Evolutionary conservation across 1,139 yeast species (phyloP).

Genomic region (Saccharomycopsis hybrid): DNA sequence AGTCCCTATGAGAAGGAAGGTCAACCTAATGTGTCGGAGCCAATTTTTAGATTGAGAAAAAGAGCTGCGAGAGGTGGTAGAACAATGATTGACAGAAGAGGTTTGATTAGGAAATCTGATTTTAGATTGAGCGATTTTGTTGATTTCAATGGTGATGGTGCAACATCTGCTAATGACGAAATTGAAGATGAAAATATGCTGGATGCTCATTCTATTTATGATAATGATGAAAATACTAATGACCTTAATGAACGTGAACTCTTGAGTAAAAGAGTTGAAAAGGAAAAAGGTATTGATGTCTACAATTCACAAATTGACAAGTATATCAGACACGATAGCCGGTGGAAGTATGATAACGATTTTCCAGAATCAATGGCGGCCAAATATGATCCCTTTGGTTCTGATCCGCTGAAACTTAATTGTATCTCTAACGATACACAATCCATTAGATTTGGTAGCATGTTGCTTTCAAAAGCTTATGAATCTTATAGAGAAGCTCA

Average conservation of each 20-base stretch:
- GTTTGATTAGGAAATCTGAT: constrained; percentile 36
- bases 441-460: constrained; percentile 83
- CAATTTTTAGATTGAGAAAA: constrained; percentile 60
- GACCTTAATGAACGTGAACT: background rate
- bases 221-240: constrained; percentile 22
- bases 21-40: constrained; percentile 41
- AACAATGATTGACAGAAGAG: constrained; percentile 66
- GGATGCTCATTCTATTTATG: no score
- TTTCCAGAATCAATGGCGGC: constrained; percentile 41
- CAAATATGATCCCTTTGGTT: constrained; percentile 44
- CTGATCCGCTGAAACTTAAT: constrained; percentile 63
- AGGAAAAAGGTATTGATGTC: constrained; percentile 29
- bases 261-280: constrained; percentile 7
- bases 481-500: constrained; percentile 51
- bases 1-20: constrained; percentile 30
- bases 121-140: constrained; percentile 30
- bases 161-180: no score
- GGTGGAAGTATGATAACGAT: constrained; percentile 75
- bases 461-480: constrained; percentile 81
- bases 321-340: constrained; percentile 52
- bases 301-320: constrained; percentile 54
- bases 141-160: no score
- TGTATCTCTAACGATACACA: constrained; percentile 84
- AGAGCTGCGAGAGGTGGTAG: constrained; percentile 72
- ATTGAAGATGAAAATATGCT: constrained; percentile 28